Evolutionary conservation across 2,329 filamentous ascomycete genomes (phyloP).

Genomic region (Exophiala dermatitidis): DNA sequence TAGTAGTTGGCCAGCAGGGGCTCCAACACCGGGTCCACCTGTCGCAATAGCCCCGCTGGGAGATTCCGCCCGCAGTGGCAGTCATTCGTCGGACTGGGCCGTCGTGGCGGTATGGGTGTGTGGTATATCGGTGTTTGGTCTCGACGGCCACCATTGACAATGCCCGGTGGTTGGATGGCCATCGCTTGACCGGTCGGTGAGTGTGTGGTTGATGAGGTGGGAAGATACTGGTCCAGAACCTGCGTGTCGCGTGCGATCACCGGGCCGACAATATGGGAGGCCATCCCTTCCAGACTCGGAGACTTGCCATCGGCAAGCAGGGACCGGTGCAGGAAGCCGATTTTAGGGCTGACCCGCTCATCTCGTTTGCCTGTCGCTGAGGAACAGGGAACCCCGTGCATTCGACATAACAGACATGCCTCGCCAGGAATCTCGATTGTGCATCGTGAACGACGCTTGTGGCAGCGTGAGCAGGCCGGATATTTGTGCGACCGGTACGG

Average conservation of each 20-base stretch:
- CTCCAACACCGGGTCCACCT: conserved; percentile 49
- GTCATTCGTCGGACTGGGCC: conserved; percentile 34
- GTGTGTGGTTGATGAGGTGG: conserved; percentile 15
- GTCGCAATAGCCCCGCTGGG: conserved; percentile 50
- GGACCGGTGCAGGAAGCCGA: conserved; percentile 25
- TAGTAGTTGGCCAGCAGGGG: conserved; percentile 50
- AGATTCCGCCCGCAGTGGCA: conserved; percentile 44
- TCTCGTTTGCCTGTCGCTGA: conserved; percentile 42
- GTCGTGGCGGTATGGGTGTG: conserved; percentile 29
- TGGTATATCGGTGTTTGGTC: conserved; percentile 38
- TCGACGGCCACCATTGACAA: conserved; percentile 28
- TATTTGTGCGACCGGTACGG: conserved; percentile 57
- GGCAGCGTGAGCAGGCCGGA: conserved; percentile 54
- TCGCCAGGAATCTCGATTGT: conserved; percentile 49
- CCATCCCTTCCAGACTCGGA: conserved; percentile 7
- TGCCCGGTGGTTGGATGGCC: conserved; percentile 27
- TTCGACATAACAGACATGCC: conserved; percentile 52
- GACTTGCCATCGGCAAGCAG: conserved; percentile 16
- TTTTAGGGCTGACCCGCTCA: conserved; percentile 20
- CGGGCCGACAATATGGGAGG: conserved; percentile 52
- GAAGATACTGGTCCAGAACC: conserved; percentile 53
- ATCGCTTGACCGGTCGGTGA: conserved; percentile 10
- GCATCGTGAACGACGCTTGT: conserved; percentile 55
- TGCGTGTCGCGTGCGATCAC: conserved; percentile 55
- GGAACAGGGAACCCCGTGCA: conserved; percentile 51